Evolutionary conservation across 352 stramenopile genomes (phyloP), one percentile per base, ranked within the genome.

Genomic region (Paralagenidium karlingii): DNA sequence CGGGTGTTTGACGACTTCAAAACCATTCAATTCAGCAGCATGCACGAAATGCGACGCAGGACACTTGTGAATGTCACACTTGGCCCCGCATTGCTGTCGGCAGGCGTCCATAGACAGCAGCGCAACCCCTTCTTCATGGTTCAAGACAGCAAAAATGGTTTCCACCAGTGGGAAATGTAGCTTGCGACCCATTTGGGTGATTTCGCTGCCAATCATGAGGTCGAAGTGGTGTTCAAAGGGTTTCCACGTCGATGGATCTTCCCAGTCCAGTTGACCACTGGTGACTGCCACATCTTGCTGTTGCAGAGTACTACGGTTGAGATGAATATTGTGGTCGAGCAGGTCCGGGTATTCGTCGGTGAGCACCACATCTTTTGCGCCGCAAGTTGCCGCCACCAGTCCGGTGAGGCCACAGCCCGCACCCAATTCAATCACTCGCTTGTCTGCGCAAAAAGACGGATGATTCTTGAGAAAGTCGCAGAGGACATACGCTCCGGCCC

Each of bases 91-190:
- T 13, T 28, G 34, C 2, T 37, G 40, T 40, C 50, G 47, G 19
- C 66, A 80, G 24, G 48, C 43, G 46, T 80, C 66, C 66, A 80
- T 77, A 6, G 63, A 75, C 24, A 80, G 53, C 19, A 80, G 43
- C 38, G 66, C 66, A 11, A 68, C 37, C 1, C 55, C 58, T 25
- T 46, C 45, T 12, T 32, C 21, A 38, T 59, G 58, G 18, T 50
- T 45, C 24, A 68, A 48, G 5, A 75, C 44, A 18, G 15, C 40
- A 9, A 40, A 43, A 12, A 80, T 57, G 7, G 58, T 75, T 39
- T 75, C 45, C 1, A 80, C 46, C 12, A 80, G 39, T 12, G 60
- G 58, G 0, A 19, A 25, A 28, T 80, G 66, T 13, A 70, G 37
- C 29, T 46, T 44, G 25, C 66, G 46, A 0, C 66, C 66, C 20